Percentiles rank a stretch among this genome's conserved stretches.
Evolutionary conservation across 805 yeast species (phyloP).

Genomic region (Monosporozyma aerobia): DNA sequence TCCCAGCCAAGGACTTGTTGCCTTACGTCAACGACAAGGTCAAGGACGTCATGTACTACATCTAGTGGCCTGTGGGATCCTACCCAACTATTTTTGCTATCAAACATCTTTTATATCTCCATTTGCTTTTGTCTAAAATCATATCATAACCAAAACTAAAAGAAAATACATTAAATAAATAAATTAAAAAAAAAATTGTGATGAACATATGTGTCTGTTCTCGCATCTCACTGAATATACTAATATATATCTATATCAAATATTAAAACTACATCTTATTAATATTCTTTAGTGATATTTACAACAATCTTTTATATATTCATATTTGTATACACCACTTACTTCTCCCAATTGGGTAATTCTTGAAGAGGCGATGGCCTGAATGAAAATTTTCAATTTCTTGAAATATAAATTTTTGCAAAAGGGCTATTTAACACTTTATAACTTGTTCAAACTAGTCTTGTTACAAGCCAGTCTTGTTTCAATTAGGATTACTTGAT

Average conservation of each 20-base stretch:
- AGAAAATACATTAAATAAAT: no score
- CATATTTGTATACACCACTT: background rate
- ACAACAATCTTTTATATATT: no score
- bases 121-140: background rate
- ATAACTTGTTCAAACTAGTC: background rate
- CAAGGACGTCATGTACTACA: conserved; percentile 15
- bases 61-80: conserved; percentile 3
- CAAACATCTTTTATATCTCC: background rate
- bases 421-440: background rate
- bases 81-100: background rate
- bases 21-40: conserved; percentile 13
- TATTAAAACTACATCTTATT: background rate
- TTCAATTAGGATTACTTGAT: background rate
- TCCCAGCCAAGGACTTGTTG: conserved; percentile 8
- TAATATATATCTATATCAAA: background rate
- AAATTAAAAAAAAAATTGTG: no score
- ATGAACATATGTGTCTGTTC: background rate
- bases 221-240: background rate
- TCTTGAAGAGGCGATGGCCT: background rate
- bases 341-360: background rate
- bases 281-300: background rate
- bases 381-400: background rate
- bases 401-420: background rate
- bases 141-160: background rate
- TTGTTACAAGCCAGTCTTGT: no score